Evolutionary conservation across 495 filamentous ascomycete species (phyloP), one percentile per base, ranked within the genome.

Genomic region (Diplogelasinospora grovesii): DNA sequence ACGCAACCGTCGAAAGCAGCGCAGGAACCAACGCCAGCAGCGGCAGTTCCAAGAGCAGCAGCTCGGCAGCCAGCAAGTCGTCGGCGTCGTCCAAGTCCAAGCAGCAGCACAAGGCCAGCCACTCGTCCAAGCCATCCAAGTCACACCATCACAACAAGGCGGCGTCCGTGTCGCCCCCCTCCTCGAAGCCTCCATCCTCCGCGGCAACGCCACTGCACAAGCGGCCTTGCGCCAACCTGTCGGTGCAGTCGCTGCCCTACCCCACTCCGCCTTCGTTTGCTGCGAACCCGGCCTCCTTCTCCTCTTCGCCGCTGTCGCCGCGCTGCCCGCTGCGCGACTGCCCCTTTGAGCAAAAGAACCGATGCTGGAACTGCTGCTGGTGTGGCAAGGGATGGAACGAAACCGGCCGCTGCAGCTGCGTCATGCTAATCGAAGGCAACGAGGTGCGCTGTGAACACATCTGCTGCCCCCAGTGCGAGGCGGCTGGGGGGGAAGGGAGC

Each of bases 351-450:
- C 46, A 54, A 38, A 53, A 60, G 31, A 54, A 58, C 14, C 49
- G 61, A 4, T 56, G 38, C 27, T 67, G 64, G 61, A 65, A 61
- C 45, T 67, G 61, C 43, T 67, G 61, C 37, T 65, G 58, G 61
- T 65, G 61, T 22, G 64, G 61, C 13, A 64, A 67, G 28, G 52
- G 57, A 25, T 59, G 57, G 57, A 67, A 67, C 36, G 50, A 48
- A 10, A 45, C 36, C 37, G 64, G 61, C 22, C 56, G 64, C 14
- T 67, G 61, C 53, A 57, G 54, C 37, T 61, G 58, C 44, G 52
- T 64, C 44, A 64, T 64, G 61, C 53, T 65, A 15, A 53, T 64
- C 29, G 56, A 67, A 14, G 59, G 59, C 15, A 56, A 64, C 42
- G 43, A 53, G 38, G 56, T 61, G 10, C 60, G 51, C 21, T 67